Conservation (phyloP, 345 rosid species). For the Turnera subulata region DNA sequence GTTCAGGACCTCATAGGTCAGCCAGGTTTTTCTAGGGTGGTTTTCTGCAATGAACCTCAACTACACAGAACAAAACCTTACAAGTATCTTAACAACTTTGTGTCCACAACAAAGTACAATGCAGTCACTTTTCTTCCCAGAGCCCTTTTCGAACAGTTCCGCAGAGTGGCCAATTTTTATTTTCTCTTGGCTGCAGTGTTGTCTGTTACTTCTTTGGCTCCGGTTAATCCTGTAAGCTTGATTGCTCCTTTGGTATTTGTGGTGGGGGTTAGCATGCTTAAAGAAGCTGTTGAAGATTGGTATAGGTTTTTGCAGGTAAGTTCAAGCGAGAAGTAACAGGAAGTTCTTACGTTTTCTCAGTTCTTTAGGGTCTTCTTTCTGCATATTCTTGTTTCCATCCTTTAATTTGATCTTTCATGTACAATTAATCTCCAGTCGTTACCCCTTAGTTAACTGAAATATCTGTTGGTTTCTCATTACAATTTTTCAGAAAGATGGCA, state of each 20-base stretch:
- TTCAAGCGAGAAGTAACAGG: not conserved
- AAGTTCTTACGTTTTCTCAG: not conserved
- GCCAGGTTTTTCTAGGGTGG: slow-evolving; percentile 42
- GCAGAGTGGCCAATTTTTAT: slow-evolving; percentile 70
- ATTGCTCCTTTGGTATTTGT: slow-evolving; percentile 60
- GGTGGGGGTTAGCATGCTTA: slow-evolving; percentile 65
- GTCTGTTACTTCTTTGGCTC: slow-evolving; percentile 42
- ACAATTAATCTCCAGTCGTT: not conserved
- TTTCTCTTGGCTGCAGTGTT: slow-evolving; percentile 55
- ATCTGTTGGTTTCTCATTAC: not conserved
- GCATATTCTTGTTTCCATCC: no score
- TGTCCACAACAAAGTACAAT: slow-evolving; percentile 63
- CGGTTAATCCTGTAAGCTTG: slow-evolving; percentile 42
- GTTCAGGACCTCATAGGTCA: slow-evolving; percentile 26
- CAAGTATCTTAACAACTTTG: slow-evolving; percentile 44
- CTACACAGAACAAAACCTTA: slow-evolving; percentile 37
- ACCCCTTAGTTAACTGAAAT: not conserved
- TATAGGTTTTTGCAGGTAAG: slow-evolving; percentile 45
- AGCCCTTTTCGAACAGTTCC: slow-evolving; percentile 72
- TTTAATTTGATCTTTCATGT: no score
- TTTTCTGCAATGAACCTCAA: slow-evolving; percentile 55
- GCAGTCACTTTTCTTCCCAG: slow-evolving; percentile 57
- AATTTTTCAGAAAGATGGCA: not conserved
- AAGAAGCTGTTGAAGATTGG: slow-evolving; percentile 80
- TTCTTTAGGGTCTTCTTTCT: no score